These are phyloP conservation scores for Collariella sp. DNA, from an alignment of 495 filamentous ascomycete genomes.

Conservation along the genomic window DNA sequence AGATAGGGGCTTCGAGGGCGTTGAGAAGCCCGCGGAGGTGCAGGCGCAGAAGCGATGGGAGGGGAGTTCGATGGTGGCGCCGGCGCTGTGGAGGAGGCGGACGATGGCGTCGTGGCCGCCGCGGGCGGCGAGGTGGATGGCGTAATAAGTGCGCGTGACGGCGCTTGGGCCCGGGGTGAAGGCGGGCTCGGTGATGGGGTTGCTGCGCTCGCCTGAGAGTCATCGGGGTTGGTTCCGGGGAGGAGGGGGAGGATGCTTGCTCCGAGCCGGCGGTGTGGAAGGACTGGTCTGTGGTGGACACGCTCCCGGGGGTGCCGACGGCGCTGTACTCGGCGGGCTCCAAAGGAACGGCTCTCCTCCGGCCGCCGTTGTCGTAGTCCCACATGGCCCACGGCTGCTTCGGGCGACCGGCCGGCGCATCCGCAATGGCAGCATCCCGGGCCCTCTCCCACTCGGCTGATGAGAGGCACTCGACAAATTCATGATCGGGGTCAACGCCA, in stretches of 20 bases:
- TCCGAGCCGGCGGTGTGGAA: conserved; percentile 6
- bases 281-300: conserved; percentile 13
- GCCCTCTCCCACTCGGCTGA: conserved; percentile 14
- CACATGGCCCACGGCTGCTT: conserved; percentile 12
- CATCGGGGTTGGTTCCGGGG: conserved; percentile 10
- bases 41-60: conserved; percentile 29
- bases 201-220: conserved; percentile 4
- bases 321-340: conserved; percentile 17
- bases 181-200: conserved; percentile 1
- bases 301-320: conserved; percentile 9
- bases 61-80: conserved; percentile 18
- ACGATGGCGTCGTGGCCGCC: conserved; percentile 27
- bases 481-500: conserved; percentile 20
- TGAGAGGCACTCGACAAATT: conserved; percentile 15
- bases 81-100: conserved; percentile 22
- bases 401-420: conserved; percentile 1
- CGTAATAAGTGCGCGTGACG: conserved; percentile 15
- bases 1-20: conserved; percentile 13
- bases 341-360: conserved; percentile 4
- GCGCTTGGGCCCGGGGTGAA: conserved; percentile 2
- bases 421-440: conserved; percentile 3
- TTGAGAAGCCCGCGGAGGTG: conserved; percentile 21
- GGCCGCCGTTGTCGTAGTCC: conserved; percentile 12
- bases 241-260: conserved; percentile 13
- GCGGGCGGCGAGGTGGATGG: conserved; percentile 32